Base-by-base conservation (phyloP, 1,139 yeast species). In the Magnusiomyces magnusii region DNA sequence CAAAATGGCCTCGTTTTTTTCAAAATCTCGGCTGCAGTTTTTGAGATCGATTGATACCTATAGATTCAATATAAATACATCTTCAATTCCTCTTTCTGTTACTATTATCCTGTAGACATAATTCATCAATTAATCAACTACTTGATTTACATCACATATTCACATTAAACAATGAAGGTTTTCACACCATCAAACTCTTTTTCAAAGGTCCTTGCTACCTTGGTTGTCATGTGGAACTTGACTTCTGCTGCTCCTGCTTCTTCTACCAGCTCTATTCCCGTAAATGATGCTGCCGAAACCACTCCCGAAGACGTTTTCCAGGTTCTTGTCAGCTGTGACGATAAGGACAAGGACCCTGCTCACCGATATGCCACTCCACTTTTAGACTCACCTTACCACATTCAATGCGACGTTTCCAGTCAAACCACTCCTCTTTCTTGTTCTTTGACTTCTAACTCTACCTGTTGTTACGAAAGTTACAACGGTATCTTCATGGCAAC, bases 401-500 rank as follows among this genome's bases (percentile, higher is more conserved):
- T 10, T 5, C 24, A 44, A 44, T 44, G 27, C n/a, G n/a, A 44
- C 7, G 24, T 23, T 23, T 9, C 13, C 5, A 23, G n/a, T 23
- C 24, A 44, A 21, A 23, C 85, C 65, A 65, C 80, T 1, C 96
- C 96, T 0, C 71, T 81, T 41, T 80, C 90, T 19, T 87, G 96
- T 67, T 72, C 79, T 23, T 39, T 55, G 36, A 23, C 27, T 44
- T 44, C 49, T 17, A n/a, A 19, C 15, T 68, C 75, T 78, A 71
- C 84, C 1, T 93, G 99, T 69, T 93, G 98, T 71, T 89, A 85
- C 71, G 97, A 92, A 69, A 27, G 10, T 7, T 95, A 96, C 2
- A 93, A 95, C 39, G 97, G 98, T 0, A 79, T 91, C n/a, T 76
- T 92, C 51, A 73, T 92, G 55, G 88, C 85, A 67, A 89, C 98